phyloP scores from a whole-genome alignment of 1,284 basidiomycete species.

The Pseudozyma sp. region DNA sequence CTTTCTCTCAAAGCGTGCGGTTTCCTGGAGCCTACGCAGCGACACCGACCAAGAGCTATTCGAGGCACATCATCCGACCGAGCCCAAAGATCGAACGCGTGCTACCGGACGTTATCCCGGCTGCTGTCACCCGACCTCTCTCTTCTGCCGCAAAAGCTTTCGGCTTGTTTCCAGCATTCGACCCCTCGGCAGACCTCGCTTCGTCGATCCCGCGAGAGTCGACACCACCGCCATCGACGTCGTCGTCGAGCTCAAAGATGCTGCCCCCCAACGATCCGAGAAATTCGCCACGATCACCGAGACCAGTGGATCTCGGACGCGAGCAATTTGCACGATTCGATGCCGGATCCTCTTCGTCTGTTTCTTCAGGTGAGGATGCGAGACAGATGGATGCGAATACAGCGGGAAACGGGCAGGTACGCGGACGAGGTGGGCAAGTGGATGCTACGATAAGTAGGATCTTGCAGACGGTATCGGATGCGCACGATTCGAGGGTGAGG shows the following conservation, averaged over 20 bases:
- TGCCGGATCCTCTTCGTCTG: slow-evolving; percentile 2
- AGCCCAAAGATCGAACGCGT: slow-evolving; percentile 21
- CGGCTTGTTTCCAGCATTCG: slow-evolving; percentile 11
- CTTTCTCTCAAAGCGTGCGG: slow-evolving; percentile 27
- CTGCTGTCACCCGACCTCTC: not conserved
- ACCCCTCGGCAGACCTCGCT: not conserved
- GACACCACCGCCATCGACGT: slow-evolving; percentile 23
- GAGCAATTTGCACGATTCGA: slow-evolving; percentile 18
- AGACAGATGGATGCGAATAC: slow-evolving; percentile 9
- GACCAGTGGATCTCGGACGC: slow-evolving; percentile 19
- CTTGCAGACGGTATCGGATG: slow-evolving; percentile 16
- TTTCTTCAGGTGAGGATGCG: slow-evolving; percentile 5
- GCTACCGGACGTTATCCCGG: not conserved
- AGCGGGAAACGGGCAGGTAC: not conserved
- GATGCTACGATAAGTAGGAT: slow-evolving; percentile 19
- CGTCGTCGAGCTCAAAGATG: not conserved
- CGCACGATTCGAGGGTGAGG: slow-evolving; percentile 2
- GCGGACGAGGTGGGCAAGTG: slow-evolving; percentile 1
- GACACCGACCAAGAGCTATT: slow-evolving; percentile 27
- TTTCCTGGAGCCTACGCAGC: slow-evolving; percentile 34
- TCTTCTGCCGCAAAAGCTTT: not conserved
- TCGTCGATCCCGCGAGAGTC: slow-evolving; percentile 31
- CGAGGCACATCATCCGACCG: slow-evolving; percentile 40
- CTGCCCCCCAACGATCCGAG: slow-evolving; percentile 26
- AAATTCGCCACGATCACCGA: slow-evolving; percentile 26